Base-by-base conservation (phyloP, 345 rosid species). In the Arabidopsis thaliana region DNA sequence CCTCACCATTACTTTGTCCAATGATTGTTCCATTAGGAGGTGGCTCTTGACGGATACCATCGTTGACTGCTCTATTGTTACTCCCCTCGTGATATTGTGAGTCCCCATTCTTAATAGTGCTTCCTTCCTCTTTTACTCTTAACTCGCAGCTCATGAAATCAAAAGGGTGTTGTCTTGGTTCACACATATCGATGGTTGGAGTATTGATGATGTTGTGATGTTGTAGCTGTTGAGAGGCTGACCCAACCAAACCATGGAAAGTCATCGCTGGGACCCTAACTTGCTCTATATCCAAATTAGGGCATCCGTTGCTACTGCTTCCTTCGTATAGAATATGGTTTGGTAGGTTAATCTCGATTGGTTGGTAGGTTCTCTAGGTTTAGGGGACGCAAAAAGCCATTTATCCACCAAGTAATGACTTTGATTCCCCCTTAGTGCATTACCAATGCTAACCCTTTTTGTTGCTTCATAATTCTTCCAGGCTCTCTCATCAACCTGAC, bases 201-300 rank as follows among this genome's bases (percentile, higher is more conserved):
- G 9, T 23, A 36, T 8, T 24, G 11, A 5, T 24, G 11, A 46
- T 25, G 28, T 14, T 7, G n/a, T 49, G 56, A 5, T 32, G 33
- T 1, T 52, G 38, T 38, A 67, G 14, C 14, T 41, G 44, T 8
- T 32, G 46, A 73, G 64, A 41, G 13, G 32, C 37, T 42, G 46
- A 16, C 6, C 46, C 56, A 63, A 13, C 1, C n/a, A 33, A 32
- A 42, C 7, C 63, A 73, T 11, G 20, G 13, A 20, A 52, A 8
- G 24, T 11, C 28, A 42, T 52, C 38, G 6, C 1, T 42, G 16
- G 70, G 9, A 34, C 16, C 20, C 24, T 16, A 38, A 24, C 14
- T 2, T 52, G 23, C 23, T 40, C 33, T 72, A 65, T 74, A 23
- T 74, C 72, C 33, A 45, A 9, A 40, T 40, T 9, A 40, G 4